Conservation (phyloP, 176 grass and related monocot species). For the Aegilops speltoides region DNA sequence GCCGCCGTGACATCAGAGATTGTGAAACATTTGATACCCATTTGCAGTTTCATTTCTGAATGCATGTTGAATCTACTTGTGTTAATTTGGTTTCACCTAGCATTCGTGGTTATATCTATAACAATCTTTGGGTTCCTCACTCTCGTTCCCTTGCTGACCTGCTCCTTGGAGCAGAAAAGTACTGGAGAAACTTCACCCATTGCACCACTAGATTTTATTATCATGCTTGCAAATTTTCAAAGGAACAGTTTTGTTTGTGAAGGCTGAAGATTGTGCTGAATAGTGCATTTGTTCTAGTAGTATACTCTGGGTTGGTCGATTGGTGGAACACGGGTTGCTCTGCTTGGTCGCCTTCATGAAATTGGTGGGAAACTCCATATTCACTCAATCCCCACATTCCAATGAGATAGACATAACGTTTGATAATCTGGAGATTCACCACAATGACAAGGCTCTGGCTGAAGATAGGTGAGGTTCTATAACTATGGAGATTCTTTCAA, state of each 20-base stretch:
- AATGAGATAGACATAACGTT: not conserved
- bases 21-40: slow-evolving; percentile 43
- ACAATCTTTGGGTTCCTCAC: too few relatives aligned
- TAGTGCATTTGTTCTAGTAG: slow-evolving; percentile 75
- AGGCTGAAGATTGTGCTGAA: slow-evolving; percentile 55
- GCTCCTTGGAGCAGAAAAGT: too few relatives aligned
- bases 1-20: slow-evolving; percentile 40
- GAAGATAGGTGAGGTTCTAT: too few relatives aligned
- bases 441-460: too few relatives aligned
- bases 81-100: slow-evolving; percentile 22
- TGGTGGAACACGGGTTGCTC: slow-evolving; percentile 60
- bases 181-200: too few relatives aligned
- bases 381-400: not conserved
- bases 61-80: slow-evolving; percentile 14
- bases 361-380: slow-evolving; percentile 74
- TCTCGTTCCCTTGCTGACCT: too few relatives aligned
- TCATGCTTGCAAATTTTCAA: too few relatives aligned
- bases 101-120: not conserved
- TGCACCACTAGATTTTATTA: too few relatives aligned
- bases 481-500: too few relatives aligned
- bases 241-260: too few relatives aligned
- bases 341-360: slow-evolving; percentile 82
- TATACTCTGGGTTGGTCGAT: slow-evolving; percentile 65
- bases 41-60: slow-evolving; percentile 49
- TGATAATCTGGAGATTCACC: not conserved